These are phyloP conservation scores for Monosporascus sp. DNA, from an alignment of 2,329 filamentous ascomycete species.

Conservation along the genomic window DNA sequence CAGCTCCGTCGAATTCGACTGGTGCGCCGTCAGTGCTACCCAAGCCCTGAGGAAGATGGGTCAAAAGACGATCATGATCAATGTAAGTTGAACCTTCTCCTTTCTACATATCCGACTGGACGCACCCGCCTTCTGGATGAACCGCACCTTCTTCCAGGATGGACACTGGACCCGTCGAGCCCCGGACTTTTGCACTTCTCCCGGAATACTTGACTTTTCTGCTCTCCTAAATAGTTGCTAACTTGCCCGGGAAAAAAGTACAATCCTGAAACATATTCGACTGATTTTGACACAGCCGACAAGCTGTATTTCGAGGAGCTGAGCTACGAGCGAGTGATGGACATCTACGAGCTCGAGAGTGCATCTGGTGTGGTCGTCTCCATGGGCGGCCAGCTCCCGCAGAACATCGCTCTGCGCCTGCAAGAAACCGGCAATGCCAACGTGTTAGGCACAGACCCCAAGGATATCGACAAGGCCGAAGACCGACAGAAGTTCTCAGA, in stretches of 20 bases:
- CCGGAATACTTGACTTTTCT: no score
- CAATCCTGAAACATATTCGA: constrained; percentile 69
- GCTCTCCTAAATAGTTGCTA: not conserved
- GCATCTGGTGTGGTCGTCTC: constrained; percentile 88
- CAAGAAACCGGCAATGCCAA: constrained; percentile 88
- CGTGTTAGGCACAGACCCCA: constrained; percentile 85
- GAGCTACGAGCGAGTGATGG: constrained; percentile 96
- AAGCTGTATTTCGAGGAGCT: constrained; percentile 96
- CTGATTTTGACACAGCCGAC: constrained; percentile 85
- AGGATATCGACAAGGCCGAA: constrained; percentile 96
- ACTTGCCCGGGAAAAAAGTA: constrained; percentile 30
- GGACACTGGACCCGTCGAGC: no score
- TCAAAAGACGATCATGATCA: constrained; percentile 98
- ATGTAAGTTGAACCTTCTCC: constrained; percentile 46
- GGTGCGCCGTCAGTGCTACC: constrained; percentile 91
- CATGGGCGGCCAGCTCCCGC: constrained; percentile 90
- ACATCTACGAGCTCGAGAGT: constrained; percentile 91
- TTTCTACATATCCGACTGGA: constrained; percentile 1
- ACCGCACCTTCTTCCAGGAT: no score
- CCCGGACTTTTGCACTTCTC: no score
- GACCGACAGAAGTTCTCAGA: constrained; percentile 98
- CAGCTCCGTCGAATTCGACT: constrained; percentile 97
- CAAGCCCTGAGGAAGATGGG: constrained; percentile 78
- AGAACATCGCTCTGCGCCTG: constrained; percentile 92
- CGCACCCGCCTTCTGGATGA: no score